Percentiles rank a stretch among this genome's conserved stretches.
Conservation (phyloP, 1,284 basidiomycete genomes). For the Trichosporon sp. region DNA sequence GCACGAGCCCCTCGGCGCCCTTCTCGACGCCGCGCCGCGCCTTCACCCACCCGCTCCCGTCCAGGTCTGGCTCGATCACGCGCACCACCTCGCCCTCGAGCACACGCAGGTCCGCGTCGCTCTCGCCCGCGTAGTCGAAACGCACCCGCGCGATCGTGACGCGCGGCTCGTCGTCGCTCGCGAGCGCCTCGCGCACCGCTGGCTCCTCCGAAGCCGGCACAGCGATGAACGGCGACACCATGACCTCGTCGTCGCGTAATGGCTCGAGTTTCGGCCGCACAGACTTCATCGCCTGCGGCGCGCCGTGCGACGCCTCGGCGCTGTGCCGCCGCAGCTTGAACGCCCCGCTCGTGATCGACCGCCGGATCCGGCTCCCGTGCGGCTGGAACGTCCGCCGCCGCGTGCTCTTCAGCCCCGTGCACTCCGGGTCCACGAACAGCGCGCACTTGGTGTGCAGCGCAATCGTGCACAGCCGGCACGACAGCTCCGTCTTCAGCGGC, state of each 20-base stretch:
- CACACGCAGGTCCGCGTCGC: conserved; percentile 8
- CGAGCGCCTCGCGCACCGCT: conserved; percentile 15
- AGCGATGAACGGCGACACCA: conserved; percentile 21
- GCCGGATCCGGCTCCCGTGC: conserved; percentile 8
- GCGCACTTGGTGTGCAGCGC: conserved; percentile 22
- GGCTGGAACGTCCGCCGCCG: conserved; percentile 5
- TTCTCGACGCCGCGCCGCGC: conserved; percentile 14
- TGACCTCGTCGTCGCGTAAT: conserved; percentile 20
- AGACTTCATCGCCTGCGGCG: conserved; percentile 9
- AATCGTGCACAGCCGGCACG: conserved; percentile 19
- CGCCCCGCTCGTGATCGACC: conserved; percentile 11
- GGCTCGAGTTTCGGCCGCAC: conserved; percentile 11
- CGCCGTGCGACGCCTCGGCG: conserved; percentile 17
- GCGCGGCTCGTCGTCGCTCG: neutral
- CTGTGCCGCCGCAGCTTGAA: conserved; percentile 10
- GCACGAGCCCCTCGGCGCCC: conserved; percentile 19
- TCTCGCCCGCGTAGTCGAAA: conserved; percentile 8
- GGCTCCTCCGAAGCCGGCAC: conserved; percentile 4
- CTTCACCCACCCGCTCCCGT: conserved; percentile 21
- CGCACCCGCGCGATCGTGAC: conserved; percentile 14
- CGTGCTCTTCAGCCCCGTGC: conserved; percentile 15
- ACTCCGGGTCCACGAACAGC: conserved; percentile 22
- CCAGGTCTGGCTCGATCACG: conserved; percentile 22
- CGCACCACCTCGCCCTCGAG: conserved; percentile 19
- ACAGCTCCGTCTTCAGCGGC: conserved; percentile 17